Evolutionary conservation across 1,284 basidiomycete genomes (phyloP).

Genomic region (Inonotus hispidus): DNA sequence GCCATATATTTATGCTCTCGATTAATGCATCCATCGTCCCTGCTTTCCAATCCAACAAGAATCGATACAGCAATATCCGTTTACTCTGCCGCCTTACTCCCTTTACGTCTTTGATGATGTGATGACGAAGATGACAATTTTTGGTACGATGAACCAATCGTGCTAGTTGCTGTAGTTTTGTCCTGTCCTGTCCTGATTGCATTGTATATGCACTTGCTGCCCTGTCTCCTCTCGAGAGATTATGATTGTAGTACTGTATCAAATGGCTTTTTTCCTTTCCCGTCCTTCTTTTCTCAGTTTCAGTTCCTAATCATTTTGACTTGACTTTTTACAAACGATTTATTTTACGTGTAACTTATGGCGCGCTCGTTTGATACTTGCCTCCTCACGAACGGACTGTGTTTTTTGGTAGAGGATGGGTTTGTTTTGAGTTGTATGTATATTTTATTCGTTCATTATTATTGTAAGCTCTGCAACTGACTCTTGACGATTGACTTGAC

Average conservation of each 20-base stretch:
- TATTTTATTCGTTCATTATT: background rate
- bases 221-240: background rate
- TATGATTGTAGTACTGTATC: constrained; percentile 7
- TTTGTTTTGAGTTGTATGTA: background rate
- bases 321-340: background rate
- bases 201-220: constrained; percentile 2
- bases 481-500: background rate
- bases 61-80: background rate
- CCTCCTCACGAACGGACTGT: background rate
- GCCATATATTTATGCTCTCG: background rate
- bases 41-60: background rate
- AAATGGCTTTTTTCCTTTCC: background rate
- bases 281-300: background rate
- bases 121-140: background rate
- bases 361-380: background rate
- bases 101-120: background rate
- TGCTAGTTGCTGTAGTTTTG: background rate
- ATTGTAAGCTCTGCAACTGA: background rate
- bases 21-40: background rate
- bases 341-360: background rate
- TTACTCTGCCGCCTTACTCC: background rate
- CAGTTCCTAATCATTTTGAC: background rate
- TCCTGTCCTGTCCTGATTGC: background rate
- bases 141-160: background rate
- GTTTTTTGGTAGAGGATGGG: background rate